Conservation (phyloP, 2,329 filamentous ascomycete species). For the Colletotrichum liaoningense region DNA sequence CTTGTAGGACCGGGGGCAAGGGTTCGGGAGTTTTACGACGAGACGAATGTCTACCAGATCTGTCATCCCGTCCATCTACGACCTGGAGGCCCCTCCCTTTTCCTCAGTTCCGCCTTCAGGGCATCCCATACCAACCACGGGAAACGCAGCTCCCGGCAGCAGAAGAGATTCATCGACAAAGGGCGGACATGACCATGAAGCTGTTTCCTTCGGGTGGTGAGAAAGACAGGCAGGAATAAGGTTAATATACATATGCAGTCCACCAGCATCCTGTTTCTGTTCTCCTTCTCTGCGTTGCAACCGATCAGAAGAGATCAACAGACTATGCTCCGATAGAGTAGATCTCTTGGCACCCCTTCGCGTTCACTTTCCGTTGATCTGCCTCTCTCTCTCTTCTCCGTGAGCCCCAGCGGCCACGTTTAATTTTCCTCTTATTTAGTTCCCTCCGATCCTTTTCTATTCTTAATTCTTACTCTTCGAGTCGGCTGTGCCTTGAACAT, state of each 20-base stretch:
- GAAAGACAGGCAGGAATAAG: not conserved
- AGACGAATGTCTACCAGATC: not conserved
- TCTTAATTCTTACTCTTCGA: slow-evolving; percentile 1
- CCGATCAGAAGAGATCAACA: slow-evolving; percentile 13
- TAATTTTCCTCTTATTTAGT: not conserved
- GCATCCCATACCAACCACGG: slow-evolving; percentile 1
- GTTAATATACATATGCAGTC: slow-evolving; percentile 7
- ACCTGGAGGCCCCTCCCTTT: not conserved
- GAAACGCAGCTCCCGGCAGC: slow-evolving; percentile 23
- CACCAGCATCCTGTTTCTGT: not conserved
- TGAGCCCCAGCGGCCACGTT: slow-evolving; percentile 15
- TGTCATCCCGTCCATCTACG: not conserved
- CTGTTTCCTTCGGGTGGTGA: not conserved
- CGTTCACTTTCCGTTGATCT: not conserved
- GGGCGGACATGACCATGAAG: not conserved
- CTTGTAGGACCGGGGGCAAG: not conserved
- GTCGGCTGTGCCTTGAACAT: slow-evolving; percentile 24
- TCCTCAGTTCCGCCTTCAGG: not conserved
- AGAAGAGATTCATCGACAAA: slow-evolving; percentile 33
- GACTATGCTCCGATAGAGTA: slow-evolving; percentile 5
- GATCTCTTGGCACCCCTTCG: slow-evolving; percentile 14
- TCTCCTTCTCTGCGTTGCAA: not conserved
- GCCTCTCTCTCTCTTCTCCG: not conserved
- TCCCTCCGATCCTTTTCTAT: not conserved
- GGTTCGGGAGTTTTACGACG: not conserved